phyloP scores from a whole-genome alignment of 208 protist genomes.

The Borovskyia barvae region DNA sequence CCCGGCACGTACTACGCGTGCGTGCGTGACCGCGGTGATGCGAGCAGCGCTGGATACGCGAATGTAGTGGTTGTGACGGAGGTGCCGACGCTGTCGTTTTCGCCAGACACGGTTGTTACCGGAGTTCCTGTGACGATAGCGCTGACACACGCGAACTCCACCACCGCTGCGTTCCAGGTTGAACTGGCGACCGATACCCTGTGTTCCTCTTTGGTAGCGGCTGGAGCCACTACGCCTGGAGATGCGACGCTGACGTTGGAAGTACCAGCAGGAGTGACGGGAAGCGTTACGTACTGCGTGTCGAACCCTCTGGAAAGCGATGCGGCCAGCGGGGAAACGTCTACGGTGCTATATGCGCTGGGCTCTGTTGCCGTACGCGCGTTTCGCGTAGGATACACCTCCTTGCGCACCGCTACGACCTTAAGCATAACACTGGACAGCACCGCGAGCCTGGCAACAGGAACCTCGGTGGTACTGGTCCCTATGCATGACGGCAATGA shows the following conservation, averaged over 20 bases:
- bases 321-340: background rate
- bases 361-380: background rate
- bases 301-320: background rate
- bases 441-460: background rate
- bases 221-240: background rate
- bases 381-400: conserved; percentile 4
- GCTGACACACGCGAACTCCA: background rate
- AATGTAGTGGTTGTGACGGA: conserved; percentile 22
- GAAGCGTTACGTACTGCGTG: conserved; percentile 3
- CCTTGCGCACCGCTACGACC: background rate
- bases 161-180: background rate
- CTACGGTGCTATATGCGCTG: conserved; percentile 1
- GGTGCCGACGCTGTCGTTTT: conserved; percentile 26
- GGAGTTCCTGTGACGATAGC: background rate
- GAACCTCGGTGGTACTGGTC: conserved; percentile 1
- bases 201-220: background rate
- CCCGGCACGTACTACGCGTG: conserved; percentile 52
- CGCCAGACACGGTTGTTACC: conserved; percentile 12
- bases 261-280: background rate
- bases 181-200: background rate
- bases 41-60: conserved; percentile 7
- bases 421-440: conserved; percentile 6
- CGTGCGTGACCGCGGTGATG: conserved; percentile 8
- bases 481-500: background rate
- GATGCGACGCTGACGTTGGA: background rate